Evolutionary conservation across 805 yeast species (phyloP), one percentile per base, ranked within the genome.

Genomic region (Lipomyces oligophaga): DNA sequence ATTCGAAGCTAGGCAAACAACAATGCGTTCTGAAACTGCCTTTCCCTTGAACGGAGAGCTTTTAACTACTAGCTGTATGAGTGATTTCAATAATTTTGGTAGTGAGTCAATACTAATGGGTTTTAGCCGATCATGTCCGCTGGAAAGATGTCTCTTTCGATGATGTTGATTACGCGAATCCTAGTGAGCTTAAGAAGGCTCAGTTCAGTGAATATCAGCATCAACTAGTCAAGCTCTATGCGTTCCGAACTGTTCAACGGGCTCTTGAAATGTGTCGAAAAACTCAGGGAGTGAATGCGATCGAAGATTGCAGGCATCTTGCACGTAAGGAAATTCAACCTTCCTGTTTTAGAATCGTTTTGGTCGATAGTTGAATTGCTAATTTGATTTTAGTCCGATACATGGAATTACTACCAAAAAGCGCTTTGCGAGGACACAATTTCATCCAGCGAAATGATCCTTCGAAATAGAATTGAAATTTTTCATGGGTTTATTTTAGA

Each of bases 371-470:
- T 25, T 26, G 28, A 25, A 7, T 19, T 10, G 7, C 33, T 26
- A 20, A 16, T 13, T 20, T 16, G 26, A 32, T 34, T n/a, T 15
- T 28, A 61, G 72, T 67, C 58, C 62, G 71, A 53, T 85, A 85
- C 65, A 69, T 85, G 71, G 84, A 81, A 59, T 73, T 85, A 84
- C 71, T 85, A 47, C 89, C 86, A 46, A 67, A 74, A 41, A 76
- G 82, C 58, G 76, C 79, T 58, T 74, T 82, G 50, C 75, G 78
- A 58, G 95, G 95, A 35, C 84, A 75, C 68, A 70, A 80, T 62
- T 90, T 87, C n/a, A 84, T 85, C 70, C 94, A 85, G 71, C 82
- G 85, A 76, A 85, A 85, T 68, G 95, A 85, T 63, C 93, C 90
- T 36, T 72, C 85, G 30, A 83, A 84, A 70, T 83, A 70, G 31